Base-by-base conservation (phyloP, 495 filamentous ascomycete genomes). In the Hypoxylon trugodes region DNA sequence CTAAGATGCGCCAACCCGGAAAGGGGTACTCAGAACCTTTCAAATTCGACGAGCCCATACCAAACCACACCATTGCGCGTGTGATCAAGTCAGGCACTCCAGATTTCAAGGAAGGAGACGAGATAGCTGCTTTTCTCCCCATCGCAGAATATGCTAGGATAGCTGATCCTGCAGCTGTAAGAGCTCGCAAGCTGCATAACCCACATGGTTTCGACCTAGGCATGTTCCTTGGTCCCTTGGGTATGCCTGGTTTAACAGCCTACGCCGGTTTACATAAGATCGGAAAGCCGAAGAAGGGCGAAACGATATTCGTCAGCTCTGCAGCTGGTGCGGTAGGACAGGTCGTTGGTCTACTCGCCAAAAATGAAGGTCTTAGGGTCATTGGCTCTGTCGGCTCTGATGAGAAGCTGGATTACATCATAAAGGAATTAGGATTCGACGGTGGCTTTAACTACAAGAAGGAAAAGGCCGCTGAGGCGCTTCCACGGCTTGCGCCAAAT, bases 181-280 rank as follows among this genome's bases (percentile, higher is more conserved):
- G 15, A 28, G 59, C 77, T 37, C 77, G 54, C 45, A 83, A 79
- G 70, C 59, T 90, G 16, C 66, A 84, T 2, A 91, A 90, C 68
- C 82, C 82, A 16, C 76, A 87, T 55, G 82, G 84, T 22, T 76
- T 91, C 7, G 89, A 90, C 36, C 74, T 84, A 2, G 85, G 82
- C 53, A 56, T 82, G 47, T 90, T 89, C 67, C 68, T 92, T 9
- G 91, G 92, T 10, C 82, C 90, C 10, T 78, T 96, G 18, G 92
- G 92, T 22, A 96, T 96, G 91, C 90, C 92, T 2, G 92, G 92
- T 19, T 73, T 96, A 69, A 95, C 92, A 0, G 92, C 89, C 1
- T 96, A 90, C 77, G 87, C 86, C 2, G 89, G 87, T 0, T 83
- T 94, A 62, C 88, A 93, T 71, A 87, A 89, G 68, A 94, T 96